Evolutionary conservation across 148 eudicot species (phyloP).

Genomic region (Oxyria digyna): DNA sequence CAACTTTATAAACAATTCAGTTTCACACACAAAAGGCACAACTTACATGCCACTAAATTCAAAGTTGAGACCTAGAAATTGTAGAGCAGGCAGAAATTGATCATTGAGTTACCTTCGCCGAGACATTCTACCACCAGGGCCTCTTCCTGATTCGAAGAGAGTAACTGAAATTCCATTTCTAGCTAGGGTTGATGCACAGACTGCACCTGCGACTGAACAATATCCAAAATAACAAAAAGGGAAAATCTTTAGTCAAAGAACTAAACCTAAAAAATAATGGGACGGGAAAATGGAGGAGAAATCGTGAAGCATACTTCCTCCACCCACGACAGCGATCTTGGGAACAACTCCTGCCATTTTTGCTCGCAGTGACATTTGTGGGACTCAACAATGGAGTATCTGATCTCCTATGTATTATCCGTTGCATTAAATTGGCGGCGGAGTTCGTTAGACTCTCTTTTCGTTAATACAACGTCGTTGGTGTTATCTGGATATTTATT

Average conservation of each 20-base stretch:
- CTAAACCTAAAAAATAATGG: background rate
- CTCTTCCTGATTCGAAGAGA: slow-evolving; percentile 73
- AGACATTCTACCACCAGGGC: slow-evolving; percentile 99
- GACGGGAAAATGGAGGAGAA: background rate
- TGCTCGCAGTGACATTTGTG: background rate
- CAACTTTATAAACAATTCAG: no score
- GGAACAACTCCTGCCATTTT: slow-evolving; percentile 40
- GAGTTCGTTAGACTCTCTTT: background rate
- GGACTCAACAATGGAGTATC: background rate
- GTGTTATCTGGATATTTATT: background rate
- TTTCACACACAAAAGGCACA: background rate
- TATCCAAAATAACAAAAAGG: background rate
- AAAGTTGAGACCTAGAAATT: background rate
- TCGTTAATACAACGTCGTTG: background rate
- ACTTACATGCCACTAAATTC: background rate
- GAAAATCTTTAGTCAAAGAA: background rate
- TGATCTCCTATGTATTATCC: background rate
- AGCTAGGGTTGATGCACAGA: slow-evolving; percentile 82
- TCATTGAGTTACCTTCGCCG: slow-evolving; percentile 45
- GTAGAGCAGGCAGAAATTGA: background rate
- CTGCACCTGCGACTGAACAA: slow-evolving; percentile 77
- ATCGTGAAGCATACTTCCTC: slow-evolving; percentile 57
- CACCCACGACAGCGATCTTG: slow-evolving; percentile 70
- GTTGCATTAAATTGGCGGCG: background rate
- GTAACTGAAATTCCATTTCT: slow-evolving; percentile 72